These are phyloP conservation scores for Haberlea rhodopensis DNA, from an alignment of 257 asterid species.

Conservation along the genomic window DNA sequence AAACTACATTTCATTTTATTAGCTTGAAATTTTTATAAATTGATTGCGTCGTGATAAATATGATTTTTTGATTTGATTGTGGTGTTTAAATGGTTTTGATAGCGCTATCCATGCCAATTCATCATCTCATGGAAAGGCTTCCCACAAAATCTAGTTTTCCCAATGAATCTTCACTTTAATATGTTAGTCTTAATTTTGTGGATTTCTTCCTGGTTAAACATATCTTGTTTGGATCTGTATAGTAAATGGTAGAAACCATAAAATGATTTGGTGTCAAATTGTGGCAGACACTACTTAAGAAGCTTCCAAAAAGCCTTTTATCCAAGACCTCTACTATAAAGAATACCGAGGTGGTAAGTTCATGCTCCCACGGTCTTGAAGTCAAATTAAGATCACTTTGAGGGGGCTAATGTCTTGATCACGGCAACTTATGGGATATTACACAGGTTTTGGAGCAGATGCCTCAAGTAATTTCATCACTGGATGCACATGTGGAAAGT, in stretches of 20 bases:
- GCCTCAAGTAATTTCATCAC: constrained; percentile 68
- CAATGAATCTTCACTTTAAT: not conserved
- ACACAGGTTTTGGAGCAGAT: constrained; percentile 66
- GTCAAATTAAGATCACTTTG: too few species aligned
- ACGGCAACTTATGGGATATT: constrained; percentile 13
- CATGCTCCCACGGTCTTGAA: constrained; percentile 8
- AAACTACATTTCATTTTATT: not conserved
- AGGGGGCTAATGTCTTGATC: not conserved
- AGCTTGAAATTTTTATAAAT: not conserved
- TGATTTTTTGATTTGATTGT: not conserved
- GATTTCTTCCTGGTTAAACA: constrained; percentile 2
- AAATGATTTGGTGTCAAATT: constrained; percentile 7
- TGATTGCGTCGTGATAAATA: too few species aligned
- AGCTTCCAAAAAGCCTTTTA: constrained; percentile 77
- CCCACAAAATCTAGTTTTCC: not conserved
- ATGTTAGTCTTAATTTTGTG: not conserved
- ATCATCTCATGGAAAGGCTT: not conserved
- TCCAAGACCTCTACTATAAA: constrained; percentile 57
- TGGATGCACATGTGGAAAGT: constrained; percentile 75
- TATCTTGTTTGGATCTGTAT: not conserved
- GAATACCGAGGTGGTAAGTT: constrained; percentile 60
- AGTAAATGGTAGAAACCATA: too few species aligned
- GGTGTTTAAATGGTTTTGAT: too few species aligned
- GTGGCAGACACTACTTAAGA: constrained; percentile 60
- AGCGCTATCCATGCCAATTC: not conserved